Evolutionary conservation across 495 filamentous ascomycete species (phyloP), one percentile per base, ranked within the genome.

Genomic region (Wilcoxina mikolae): DNA sequence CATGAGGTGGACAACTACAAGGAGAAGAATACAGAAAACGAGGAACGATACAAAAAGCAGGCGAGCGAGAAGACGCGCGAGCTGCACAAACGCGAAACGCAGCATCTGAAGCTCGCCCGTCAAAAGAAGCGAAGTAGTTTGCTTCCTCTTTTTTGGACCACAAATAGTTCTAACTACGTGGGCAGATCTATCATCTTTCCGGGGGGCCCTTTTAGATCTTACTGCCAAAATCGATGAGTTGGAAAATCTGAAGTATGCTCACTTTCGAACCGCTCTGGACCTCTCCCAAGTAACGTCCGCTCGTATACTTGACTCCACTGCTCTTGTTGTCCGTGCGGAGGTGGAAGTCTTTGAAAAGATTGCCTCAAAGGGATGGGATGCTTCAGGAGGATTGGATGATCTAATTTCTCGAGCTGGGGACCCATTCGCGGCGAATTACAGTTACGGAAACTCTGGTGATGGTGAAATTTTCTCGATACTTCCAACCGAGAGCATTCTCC

Each of bases 321-420:
- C 77, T 41, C 72, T 72, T 42, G 68, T 82, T 3, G 78, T 80
- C 22, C 71, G 78, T 20, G 78, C 78, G 42, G 78, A 82, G 66
- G 73, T 81, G 4, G 78, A 82, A 55, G 80, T 82, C 46, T 82
- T 80, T 59, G 78, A 82, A 67, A 72, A 74, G 20, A 61, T 82
- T 53, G 78, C 78, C 39, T 64, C 76, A 49, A 82, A 82, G 55
- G 78, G 78, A 3, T 82, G 78, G 78, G 63, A 65, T 51, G 74
- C 70, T 23, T 79, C 78, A 9, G 78, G 78, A 25, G 78, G 78
- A 0, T 63, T 82, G 20, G 78, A 80, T 35, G 78, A 82, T 25
- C 57, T 82, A 20, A 64, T 82, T 18, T 77, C 80, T 54, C 73
- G 71, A 57, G 77, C 77, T n/a, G 67, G 70, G 43, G 78, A 82